These are phyloP conservation scores for Mortierella sp. DNA, from an alignment of 371 early-diverging fungal species.

Conservation along the genomic window DNA sequence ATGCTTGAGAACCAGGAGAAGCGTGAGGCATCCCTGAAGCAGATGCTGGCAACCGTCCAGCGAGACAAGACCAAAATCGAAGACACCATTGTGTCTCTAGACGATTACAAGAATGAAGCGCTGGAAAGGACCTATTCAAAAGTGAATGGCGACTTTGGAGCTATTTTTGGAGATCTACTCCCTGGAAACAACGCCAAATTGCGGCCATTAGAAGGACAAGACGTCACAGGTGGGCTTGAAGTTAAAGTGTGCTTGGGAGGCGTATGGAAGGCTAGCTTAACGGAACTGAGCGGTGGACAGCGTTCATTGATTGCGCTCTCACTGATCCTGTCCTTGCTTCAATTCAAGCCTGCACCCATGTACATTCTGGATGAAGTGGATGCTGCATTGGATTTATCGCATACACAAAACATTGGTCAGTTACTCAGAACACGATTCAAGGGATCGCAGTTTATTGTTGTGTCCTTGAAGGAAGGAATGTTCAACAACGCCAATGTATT, in stretches of 20 bases:
- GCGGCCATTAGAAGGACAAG: constrained; percentile 84
- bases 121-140: constrained; percentile 90
- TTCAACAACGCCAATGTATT: constrained; percentile 99
- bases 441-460: constrained; percentile 99
- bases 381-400: constrained; percentile 98
- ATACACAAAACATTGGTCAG: constrained; percentile 99
- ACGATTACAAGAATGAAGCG: constrained; percentile 91
- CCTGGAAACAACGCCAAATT: constrained; percentile 93
- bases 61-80: constrained; percentile 96
- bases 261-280: constrained; percentile 97
- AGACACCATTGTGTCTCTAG: constrained; percentile 90
- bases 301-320: constrained; percentile 97
- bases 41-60: constrained; percentile 90
- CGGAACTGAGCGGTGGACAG: constrained; percentile 99
- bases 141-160: constrained; percentile 96
- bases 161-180: constrained; percentile 94
- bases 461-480: constrained; percentile 99
- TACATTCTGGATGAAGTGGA: constrained; percentile 99
- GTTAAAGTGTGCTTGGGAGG: constrained; percentile 97
- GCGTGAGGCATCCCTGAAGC: constrained; percentile 85
- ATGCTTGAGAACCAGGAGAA: constrained; percentile 96
- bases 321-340: constrained; percentile 96
- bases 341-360: constrained; percentile 99
- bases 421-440: constrained; percentile 96
- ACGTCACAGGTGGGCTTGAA: constrained; percentile 91